Evolutionary conservation across 768 basidiomycete genomes (phyloP).

Genomic region (Dacryopinax primogenitus): DNA sequence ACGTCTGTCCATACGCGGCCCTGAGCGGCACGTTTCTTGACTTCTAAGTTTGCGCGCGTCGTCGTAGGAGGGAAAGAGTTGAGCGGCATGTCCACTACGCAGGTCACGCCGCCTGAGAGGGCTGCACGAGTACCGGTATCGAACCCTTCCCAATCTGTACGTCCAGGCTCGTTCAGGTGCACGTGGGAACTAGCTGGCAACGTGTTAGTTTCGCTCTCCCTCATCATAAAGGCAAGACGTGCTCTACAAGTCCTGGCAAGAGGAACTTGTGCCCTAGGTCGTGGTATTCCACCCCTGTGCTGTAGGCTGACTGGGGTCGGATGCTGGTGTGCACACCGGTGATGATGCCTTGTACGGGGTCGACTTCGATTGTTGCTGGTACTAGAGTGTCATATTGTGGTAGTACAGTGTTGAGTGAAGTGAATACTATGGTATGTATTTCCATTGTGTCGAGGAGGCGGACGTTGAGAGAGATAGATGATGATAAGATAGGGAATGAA

Average conservation of each 20-base stretch:
- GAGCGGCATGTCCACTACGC: constrained; percentile 93
- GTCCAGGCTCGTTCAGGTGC: constrained; percentile 86
- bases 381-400: constrained; percentile 36
- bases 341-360: constrained; percentile 48
- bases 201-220: too few species aligned
- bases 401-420: constrained; percentile 46
- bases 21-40: constrained; percentile 56
- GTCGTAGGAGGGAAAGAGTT: constrained; percentile 96
- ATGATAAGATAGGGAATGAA: too few species aligned
- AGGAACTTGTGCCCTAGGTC: constrained; percentile 48
- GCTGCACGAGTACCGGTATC: constrained; percentile 81
- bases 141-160: constrained; percentile 91
- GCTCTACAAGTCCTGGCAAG: constrained; percentile 76
- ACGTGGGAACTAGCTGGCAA: too few species aligned
- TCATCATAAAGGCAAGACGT: constrained; percentile 24
- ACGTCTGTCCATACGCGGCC: constrained; percentile 70
- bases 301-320: constrained; percentile 25
- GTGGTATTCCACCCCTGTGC: constrained; percentile 31
- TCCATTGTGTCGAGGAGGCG: too few species aligned
- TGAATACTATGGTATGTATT: constrained; percentile 29
- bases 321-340: constrained; percentile 33
- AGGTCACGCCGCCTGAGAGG: constrained; percentile 86
- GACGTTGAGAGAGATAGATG: too few species aligned
- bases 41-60: constrained; percentile 57
- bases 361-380: constrained; percentile 55